Evolutionary conservation across 1,284 basidiomycete genomes (phyloP).

Genomic region (Psilocybe mexicana): DNA sequence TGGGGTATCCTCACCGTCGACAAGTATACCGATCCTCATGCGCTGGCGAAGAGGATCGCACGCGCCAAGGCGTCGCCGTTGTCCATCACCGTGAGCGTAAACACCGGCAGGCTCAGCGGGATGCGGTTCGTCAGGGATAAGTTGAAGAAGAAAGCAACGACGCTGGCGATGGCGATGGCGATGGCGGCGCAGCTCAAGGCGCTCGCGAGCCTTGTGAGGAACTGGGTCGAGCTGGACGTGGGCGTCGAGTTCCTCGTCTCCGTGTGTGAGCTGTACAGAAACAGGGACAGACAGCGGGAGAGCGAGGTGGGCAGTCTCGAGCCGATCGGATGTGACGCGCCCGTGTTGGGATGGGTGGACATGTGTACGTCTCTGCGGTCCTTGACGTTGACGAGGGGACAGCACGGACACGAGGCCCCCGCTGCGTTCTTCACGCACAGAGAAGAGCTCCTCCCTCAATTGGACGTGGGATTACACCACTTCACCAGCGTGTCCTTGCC

Average conservation of each 20-base stretch:
- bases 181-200: not conserved
- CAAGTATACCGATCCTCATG: not conserved
- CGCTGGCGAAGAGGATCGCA: constrained; percentile 5
- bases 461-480: constrained; percentile 17
- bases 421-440: not conserved
- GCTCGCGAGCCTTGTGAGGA: constrained; percentile 2
- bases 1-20: constrained; percentile 16
- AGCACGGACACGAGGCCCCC: not conserved
- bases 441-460: not conserved
- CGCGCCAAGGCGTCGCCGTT: constrained; percentile 15
- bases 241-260: not conserved
- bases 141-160: too few relatives aligned
- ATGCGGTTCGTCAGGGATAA: too few relatives aligned
- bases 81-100: constrained; percentile 3
- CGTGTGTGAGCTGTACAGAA: not conserved
- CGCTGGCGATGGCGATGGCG: too few relatives aligned
- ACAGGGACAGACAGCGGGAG: not conserved
- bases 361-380: not conserved
- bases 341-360: not conserved
- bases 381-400: not conserved
- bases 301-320: not conserved
- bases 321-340: not conserved
- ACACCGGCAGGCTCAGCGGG: not conserved
- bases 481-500: constrained; percentile 17
- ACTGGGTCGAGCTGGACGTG: constrained; percentile 12